Evolutionary conservation across 1,284 basidiomycete genomes (phyloP).

Genomic region (Marasmius sp.): DNA sequence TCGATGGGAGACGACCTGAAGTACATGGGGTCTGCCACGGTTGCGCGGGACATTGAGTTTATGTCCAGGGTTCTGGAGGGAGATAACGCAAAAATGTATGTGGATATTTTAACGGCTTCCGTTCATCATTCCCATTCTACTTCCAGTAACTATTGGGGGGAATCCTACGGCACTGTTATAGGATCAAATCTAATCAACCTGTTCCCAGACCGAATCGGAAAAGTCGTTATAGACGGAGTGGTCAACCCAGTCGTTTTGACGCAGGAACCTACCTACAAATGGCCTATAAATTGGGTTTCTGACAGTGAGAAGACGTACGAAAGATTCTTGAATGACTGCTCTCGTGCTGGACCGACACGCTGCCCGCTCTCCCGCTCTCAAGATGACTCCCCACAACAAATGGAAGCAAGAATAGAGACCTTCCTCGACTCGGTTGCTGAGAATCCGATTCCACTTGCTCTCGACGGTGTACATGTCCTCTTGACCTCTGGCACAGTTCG

Average conservation of each 20-base stretch:
- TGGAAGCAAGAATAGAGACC: conserved; percentile 30
- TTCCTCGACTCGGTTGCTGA: conserved; percentile 33
- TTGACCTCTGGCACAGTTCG: conserved; percentile 34
- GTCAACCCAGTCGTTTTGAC: conserved; percentile 23
- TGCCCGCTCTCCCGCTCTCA: conserved; percentile 27
- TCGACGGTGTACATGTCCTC: conserved; percentile 27
- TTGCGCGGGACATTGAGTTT: conserved; percentile 42
- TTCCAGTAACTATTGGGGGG: conserved; percentile 22
- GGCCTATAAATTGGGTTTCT: conserved; percentile 30
- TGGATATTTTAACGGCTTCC: conserved; percentile 6
- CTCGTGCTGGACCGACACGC: conserved; percentile 27
- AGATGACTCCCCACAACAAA: conserved; percentile 24
- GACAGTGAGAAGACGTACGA: conserved; percentile 31
- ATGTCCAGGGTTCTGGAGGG: conserved; percentile 40
- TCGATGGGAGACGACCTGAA: conserved; percentile 38
- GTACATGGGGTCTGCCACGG: conserved; percentile 44
- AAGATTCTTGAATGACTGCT: conserved; percentile 33
- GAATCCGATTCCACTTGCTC: conserved; percentile 28
- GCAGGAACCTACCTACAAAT: conserved; percentile 34
- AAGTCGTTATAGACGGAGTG: conserved; percentile 23
- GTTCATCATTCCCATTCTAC: neutral
- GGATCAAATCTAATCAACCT: conserved; percentile 27
- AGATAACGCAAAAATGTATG: conserved; percentile 38
- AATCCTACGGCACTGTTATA: conserved; percentile 23
- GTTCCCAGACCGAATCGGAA: conserved; percentile 22